Base-by-base conservation (phyloP, 805 yeast species). In the Ogataea corticis region DNA sequence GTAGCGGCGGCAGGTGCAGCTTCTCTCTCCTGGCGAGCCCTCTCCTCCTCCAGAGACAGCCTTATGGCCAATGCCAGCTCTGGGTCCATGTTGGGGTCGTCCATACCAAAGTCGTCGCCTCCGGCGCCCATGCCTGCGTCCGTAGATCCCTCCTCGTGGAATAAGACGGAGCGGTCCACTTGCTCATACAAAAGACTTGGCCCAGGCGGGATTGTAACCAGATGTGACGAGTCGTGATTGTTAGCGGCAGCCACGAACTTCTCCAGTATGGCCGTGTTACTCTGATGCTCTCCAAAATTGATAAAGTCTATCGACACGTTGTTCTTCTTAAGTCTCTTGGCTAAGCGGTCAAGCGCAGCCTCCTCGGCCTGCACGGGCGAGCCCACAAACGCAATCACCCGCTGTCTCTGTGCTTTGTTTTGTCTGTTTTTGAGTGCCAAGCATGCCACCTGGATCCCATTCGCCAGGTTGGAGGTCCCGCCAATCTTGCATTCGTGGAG, bases 41-140 rank as follows among this genome's bases (percentile, higher is more conserved):
- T 87, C 64, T 92, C 98, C 62, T 94, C 99, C 62, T 94, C 98
- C 59, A 94, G 74, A 0, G 98, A 92, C 66, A 94, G 74, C 63
- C 98, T 82, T 59, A 94, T 78, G 1, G 98, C 99, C 74, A 94
- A 75, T 0, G 98, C 99, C 62, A 94, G 79, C 68, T 94, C 99
- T 27, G 98, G 98, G 59, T 94, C 99, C 82, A 89, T 85, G 54
- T 83, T 82, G 27, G 96, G 92, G 67, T 92, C 98, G 32, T 79
- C 80, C 59, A 84, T 76, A 46, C 82, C 88, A 68, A 80, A 81
- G 48, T 72, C 76, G n/a, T 68, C 76, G 21, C 67, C 77, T 19
- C 41, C 56, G 13, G 53, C 62, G 15, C 72, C 78, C 36, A 62
- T 63, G 13, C 61, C 69, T 31, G 69, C 74, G 37, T 76, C 75